Evolutionary conservation across 768 basidiomycete species (phyloP).

Genomic region (Dacryopinax primogenitus): DNA sequence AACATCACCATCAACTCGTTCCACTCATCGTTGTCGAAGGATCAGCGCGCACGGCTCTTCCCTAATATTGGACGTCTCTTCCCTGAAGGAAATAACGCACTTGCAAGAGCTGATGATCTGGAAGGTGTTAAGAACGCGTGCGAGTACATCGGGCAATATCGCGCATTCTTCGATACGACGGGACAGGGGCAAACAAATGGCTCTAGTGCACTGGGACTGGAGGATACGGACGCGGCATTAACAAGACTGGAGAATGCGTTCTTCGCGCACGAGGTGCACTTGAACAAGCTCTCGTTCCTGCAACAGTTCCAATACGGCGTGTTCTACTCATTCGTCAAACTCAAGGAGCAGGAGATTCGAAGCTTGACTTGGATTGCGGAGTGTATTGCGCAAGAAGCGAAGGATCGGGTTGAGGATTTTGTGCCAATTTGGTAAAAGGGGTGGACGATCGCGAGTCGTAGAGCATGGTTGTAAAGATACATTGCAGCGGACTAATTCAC

Average conservation of each 20-base stretch:
- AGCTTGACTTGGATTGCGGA: constrained; percentile 92
- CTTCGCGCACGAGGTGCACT: constrained; percentile 81
- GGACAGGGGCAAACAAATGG: constrained; percentile 19
- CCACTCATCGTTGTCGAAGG: constrained; percentile 86
- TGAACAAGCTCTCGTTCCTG: constrained; percentile 90
- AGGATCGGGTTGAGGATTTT: constrained; percentile 89
- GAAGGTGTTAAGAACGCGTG: constrained; percentile 82
- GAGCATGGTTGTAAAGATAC: constrained; percentile 7
- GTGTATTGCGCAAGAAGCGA: constrained; percentile 94
- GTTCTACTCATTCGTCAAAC: constrained; percentile 82
- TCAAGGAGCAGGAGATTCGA: constrained; percentile 84
- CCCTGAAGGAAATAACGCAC: constrained; percentile 88
- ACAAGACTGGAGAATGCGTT: constrained; percentile 72
- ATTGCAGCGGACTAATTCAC: not conserved
- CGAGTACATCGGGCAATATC: constrained; percentile 82
- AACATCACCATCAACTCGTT: constrained; percentile 99
- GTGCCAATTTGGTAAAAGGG: constrained; percentile 74
- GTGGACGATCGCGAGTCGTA: not conserved
- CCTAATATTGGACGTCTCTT: constrained; percentile 86
- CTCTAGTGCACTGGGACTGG: constrained; percentile 23
- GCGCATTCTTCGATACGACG: constrained; percentile 67
- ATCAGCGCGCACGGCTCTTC: constrained; percentile 87
- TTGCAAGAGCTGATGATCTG: constrained; percentile 88
- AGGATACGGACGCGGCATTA: constrained; percentile 41
- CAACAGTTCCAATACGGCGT: constrained; percentile 95